These are phyloP conservation scores for Pestalotiopsis sp. DNA, from an alignment of 2,329 filamentous ascomycete genomes.

Conservation along the genomic window DNA sequence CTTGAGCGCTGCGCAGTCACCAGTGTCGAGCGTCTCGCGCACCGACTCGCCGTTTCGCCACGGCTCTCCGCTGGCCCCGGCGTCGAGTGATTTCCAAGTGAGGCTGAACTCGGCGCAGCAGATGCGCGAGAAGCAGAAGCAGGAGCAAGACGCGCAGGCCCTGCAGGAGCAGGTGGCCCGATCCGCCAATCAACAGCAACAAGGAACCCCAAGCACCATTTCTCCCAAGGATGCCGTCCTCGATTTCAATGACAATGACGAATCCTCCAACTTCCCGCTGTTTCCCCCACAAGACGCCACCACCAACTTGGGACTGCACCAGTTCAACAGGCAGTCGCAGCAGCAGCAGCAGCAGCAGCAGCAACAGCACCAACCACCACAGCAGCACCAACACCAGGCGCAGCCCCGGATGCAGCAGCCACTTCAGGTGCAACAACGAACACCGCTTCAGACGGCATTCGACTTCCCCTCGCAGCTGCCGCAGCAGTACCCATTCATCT, in stretches of 20 bases:
- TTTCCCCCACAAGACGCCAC: constrained; percentile 64
- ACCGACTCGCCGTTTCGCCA: constrained; percentile 83
- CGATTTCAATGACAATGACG: constrained; percentile 78
- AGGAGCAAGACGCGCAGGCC: constrained; percentile 57
- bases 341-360: constrained; percentile 17
- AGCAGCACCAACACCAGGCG: constrained; percentile 13
- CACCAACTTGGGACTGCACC: constrained; percentile 42
- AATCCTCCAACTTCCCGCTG: constrained; percentile 70
- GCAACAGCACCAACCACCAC: constrained; percentile 20
- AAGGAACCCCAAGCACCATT: constrained; percentile 75
- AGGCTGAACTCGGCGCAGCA: constrained; percentile 59
- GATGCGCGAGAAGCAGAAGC: constrained; percentile 63
- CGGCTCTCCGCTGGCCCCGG: constrained; percentile 63
- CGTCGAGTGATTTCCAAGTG: constrained; percentile 46
- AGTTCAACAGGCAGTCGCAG: constrained; percentile 36
- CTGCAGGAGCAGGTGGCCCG: constrained; percentile 44
- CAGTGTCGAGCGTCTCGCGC: constrained; percentile 52
- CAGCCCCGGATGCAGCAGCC: constrained; percentile 28
- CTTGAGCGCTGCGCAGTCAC: constrained; percentile 59
- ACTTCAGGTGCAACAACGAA: constrained; percentile 11
- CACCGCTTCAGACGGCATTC: constrained; percentile 29
- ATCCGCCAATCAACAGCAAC: constrained; percentile 37
- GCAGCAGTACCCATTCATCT: constrained; percentile 35
- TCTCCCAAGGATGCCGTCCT: constrained; percentile 91
- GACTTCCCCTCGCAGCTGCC: constrained; percentile 40